Base-by-base conservation (phyloP, 2,329 filamentous ascomycete genomes). In the Sporothrix inflata region DNA sequence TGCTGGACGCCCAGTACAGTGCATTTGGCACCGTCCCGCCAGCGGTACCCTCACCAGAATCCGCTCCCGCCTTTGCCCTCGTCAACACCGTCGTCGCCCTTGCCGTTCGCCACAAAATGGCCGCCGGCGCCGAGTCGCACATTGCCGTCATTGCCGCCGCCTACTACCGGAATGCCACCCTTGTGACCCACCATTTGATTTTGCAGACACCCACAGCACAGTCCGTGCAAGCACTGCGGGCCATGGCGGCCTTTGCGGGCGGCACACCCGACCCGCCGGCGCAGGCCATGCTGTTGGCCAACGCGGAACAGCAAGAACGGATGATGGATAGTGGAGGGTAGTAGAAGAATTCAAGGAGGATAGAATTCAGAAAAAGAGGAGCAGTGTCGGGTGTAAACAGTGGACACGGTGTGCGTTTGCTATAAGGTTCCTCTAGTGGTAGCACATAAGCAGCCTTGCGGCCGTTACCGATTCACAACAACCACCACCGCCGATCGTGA, bases 101-200 rank as follows among this genome's bases (percentile, higher is more conserved):
- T 8, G 65, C 65, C 14, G 14, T 68, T n/a, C 65, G 65, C 2
- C 65, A 68, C 14, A 68, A 68, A 21, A 68, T 40, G 47, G 65
- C 30, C 1, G 27, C 30, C 14, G 65, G 47, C 0, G 30, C 65
- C 11, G 45, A 53, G 4, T 7, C 30, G 1, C 45, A 55, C 3
- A 51, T 68, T 2, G 1, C 11, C 2, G 3, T 2, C 6, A 53
- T 68, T 24, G 27, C 65, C 0, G 3, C 19, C 2, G 65, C 65
- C 3, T 68, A 40, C 27, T 68, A 68, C 19, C 11, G 34, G 4
- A 68, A 68, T 7, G 65, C 65, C 0, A 53, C 65, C 0, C 4
- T 40, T 7, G 45, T 68, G 16, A 51, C 27, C 0, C 47, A 51
- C 11, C 19, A 53, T 8, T 49, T 68, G 19, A 51, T 68, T 16